phyloP scores from a whole-genome alignment of 306 rosid genomes.

The Lupinus albus region DNA sequence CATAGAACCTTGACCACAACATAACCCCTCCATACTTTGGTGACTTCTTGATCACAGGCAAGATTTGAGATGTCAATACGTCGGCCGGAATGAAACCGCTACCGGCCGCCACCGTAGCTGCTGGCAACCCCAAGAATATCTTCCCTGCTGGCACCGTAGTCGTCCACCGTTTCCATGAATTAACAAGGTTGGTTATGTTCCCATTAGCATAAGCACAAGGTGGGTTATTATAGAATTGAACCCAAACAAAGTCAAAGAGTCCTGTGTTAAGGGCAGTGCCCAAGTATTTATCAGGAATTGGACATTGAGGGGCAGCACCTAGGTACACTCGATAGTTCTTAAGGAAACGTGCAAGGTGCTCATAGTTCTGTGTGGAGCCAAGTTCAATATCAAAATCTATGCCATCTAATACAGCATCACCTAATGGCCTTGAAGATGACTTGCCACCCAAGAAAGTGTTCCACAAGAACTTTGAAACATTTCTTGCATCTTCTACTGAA shows the following conservation, averaged over 20 bases:
- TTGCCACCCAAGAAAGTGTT: constrained; percentile 77
- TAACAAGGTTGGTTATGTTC: constrained; percentile 49
- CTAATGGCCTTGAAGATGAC: constrained; percentile 64
- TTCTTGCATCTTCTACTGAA: constrained; percentile 54
- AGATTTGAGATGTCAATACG: constrained; percentile 52
- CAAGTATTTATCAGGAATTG: constrained; percentile 60
- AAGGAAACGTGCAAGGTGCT: constrained; percentile 47
- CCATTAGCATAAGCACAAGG: constrained; percentile 55
- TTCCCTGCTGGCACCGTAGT: constrained; percentile 16
- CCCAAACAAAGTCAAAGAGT: constrained; percentile 67
- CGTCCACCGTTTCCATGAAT: constrained; percentile 67
- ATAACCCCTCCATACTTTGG: constrained; percentile 74
- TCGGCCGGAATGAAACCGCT: constrained; percentile 64
- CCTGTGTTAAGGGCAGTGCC: constrained; percentile 58
- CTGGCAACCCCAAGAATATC: constrained; percentile 73
- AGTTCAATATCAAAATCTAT: constrained; percentile 75
- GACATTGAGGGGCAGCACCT: constrained; percentile 81
- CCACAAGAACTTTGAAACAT: constrained; percentile 54
- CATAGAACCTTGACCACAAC: constrained; percentile 71
- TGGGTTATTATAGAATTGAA: constrained; percentile 61
- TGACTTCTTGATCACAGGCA: constrained; percentile 62
- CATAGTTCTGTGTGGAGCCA: constrained; percentile 52
- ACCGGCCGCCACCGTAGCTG: constrained; percentile 58
- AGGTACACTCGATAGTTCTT: constrained; percentile 52
- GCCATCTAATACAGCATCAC: constrained; percentile 70